A percentile compares a stretch with the other conserved stretches of the same genome.
These are phyloP conservation scores for Pugionium cornutum DNA, from an alignment of 345 rosid species.

Conservation along the genomic window DNA sequence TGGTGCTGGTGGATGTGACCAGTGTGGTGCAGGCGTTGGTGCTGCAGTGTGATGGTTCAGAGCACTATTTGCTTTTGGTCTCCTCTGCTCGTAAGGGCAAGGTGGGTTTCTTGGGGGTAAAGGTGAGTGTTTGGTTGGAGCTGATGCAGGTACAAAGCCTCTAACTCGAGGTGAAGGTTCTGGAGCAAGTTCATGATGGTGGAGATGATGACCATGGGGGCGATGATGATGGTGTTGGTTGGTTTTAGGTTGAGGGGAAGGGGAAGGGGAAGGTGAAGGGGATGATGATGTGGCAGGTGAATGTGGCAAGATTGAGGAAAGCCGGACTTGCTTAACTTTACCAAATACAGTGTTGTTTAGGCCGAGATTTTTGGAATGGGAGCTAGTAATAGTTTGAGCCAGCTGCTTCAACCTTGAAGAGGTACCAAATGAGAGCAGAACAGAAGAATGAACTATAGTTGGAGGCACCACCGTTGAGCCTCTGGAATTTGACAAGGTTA, in stretches of 20 bases:
- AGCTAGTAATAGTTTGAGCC: constrained; percentile 76
- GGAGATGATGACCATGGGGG: constrained; percentile 39
- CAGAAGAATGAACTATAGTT: constrained; percentile 67
- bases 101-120: constrained; percentile 58
- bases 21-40: constrained; percentile 45
- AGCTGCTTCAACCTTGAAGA: constrained; percentile 81
- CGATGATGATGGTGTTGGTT: constrained; percentile 48
- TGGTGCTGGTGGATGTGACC: constrained; percentile 41
- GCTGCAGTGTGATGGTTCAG: constrained; percentile 41
- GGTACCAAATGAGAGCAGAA: constrained; percentile 66
- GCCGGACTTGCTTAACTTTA: constrained; percentile 84
- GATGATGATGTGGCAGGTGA: constrained; percentile 52
- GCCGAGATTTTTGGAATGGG: constrained; percentile 82
- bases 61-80: constrained; percentile 42
- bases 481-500: constrained; percentile 61
- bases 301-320: constrained; percentile 72
- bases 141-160: constrained; percentile 47
- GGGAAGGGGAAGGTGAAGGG: constrained; percentile 22
- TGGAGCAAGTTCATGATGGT: constrained; percentile 48
- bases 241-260: constrained; percentile 53
- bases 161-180: constrained; percentile 39
- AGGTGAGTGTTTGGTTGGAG: constrained; percentile 46
- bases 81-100: constrained; percentile 49
- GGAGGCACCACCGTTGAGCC: constrained; percentile 84
- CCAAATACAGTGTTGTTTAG: constrained; percentile 78